Evolutionary conservation across 2,329 filamentous ascomycete genomes (phyloP).

Genomic region (Calonectria multiphialidica): DNA sequence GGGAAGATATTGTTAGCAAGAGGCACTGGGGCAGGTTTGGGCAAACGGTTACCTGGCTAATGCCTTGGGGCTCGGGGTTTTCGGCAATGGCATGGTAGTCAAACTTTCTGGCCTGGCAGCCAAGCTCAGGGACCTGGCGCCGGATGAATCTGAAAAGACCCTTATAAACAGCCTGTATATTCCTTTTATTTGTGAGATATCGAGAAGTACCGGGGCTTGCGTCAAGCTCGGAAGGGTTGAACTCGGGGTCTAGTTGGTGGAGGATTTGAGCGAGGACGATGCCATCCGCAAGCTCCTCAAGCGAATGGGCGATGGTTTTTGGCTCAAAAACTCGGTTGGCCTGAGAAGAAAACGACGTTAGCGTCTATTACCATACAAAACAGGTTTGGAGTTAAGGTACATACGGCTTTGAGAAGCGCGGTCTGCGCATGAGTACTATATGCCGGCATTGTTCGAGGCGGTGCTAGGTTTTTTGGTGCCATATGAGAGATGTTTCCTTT

Average conservation of each 20-base stretch:
- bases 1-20: constrained; percentile 45
- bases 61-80: constrained; percentile 66
- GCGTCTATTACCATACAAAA: constrained; percentile 21
- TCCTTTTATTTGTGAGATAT: constrained; percentile 63
- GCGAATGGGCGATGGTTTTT: constrained; percentile 59
- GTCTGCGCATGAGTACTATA: constrained; percentile 60
- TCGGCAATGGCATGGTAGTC: constrained; percentile 71
- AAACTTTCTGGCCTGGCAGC: constrained; percentile 63
- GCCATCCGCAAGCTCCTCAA: constrained; percentile 66
- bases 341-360: constrained; percentile 36
- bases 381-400: constrained; percentile 33
- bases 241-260: constrained; percentile 68
- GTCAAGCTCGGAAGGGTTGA: constrained; percentile 67
- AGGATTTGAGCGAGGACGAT: constrained; percentile 67
- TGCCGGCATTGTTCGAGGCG: constrained; percentile 47
- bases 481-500: constrained; percentile 9
- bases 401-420: constrained; percentile 69
- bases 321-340: constrained; percentile 57
- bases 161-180: constrained; percentile 66
- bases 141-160: constrained; percentile 68
- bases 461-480: constrained; percentile 17
- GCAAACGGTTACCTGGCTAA: constrained; percentile 58
- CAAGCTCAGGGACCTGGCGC: constrained; percentile 63
- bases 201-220: constrained; percentile 56
- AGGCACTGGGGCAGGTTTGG: constrained; percentile 27